Conservation (phyloP, 2,329 filamentous ascomycete genomes). For the Fusarium praegraminearum region DNA sequence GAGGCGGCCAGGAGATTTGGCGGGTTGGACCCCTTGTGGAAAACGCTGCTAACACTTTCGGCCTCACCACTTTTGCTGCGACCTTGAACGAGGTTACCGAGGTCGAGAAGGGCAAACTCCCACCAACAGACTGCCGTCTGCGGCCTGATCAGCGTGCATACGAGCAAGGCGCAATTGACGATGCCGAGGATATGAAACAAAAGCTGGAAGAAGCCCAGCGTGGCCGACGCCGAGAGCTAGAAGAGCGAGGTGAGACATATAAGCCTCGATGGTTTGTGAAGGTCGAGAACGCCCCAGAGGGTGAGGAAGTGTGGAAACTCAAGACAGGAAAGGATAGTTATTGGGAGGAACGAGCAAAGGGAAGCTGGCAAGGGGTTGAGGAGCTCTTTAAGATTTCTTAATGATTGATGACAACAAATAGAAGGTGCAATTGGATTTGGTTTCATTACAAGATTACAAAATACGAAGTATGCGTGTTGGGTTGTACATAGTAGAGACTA, state of each 20-base stretch:
- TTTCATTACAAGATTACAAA: slow-evolving; percentile 5
- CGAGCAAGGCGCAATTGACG: slow-evolving; percentile 84
- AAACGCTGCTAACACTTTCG: slow-evolving; percentile 83
- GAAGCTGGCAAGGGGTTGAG: slow-evolving; percentile 71
- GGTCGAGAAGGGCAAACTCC: slow-evolving; percentile 79
- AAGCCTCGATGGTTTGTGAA: slow-evolving; percentile 86
- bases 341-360: slow-evolving; percentile 85
- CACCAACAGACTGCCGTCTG: slow-evolving; percentile 84
- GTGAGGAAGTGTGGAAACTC: slow-evolving; percentile 79
- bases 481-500: neutral
- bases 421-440: slow-evolving; percentile 27
- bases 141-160: slow-evolving; percentile 88
- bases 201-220: slow-evolving; percentile 89
- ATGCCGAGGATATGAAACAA: slow-evolving; percentile 85
- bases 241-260: slow-evolving; percentile 78
- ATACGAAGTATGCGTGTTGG: neutral
- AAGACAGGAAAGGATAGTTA: slow-evolving; percentile 88
- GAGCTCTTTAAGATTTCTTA: slow-evolving; percentile 59
- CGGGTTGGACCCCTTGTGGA: slow-evolving; percentile 80
- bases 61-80: slow-evolving; percentile 88
- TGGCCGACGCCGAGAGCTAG: slow-evolving; percentile 77
- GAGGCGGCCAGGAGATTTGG: slow-evolving; percentile 79
- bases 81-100: slow-evolving; percentile 87
- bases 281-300: slow-evolving; percentile 68
- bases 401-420: slow-evolving; percentile 36